Base-by-base conservation (phyloP, 768 basidiomycete species). In the Mycena vitilis region DNA sequence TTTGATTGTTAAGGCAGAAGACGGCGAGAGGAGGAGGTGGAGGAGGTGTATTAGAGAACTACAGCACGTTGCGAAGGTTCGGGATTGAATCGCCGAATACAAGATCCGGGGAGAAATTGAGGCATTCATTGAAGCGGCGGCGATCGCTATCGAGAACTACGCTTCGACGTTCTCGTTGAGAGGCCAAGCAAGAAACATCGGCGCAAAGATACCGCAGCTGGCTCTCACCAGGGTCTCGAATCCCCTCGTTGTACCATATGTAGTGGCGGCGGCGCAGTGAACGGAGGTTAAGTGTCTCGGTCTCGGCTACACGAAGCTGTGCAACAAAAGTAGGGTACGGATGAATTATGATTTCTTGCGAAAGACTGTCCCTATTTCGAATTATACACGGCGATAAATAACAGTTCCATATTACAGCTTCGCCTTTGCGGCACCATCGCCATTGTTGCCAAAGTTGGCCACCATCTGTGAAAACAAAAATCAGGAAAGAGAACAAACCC, bases 401-500 rank as follows among this genome's bases (percentile, higher is more conserved):
- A 40, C 10, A 52, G 12, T 25, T 16, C 22, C 15, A 53, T 16
- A 49, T 49, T 83, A 90, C 73, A 90, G 66, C 73, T 88, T 89
- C 22, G 89, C 81, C 79, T 88, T 89, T 2, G 30, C 30, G 30
- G 3, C 30, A 42, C 76, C 75, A 18, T 78, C 80, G 6, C 77
- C 81, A 70, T 84, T 82, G 74, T 87, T 88, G 49, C 79, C 82
- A 70, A 87, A 85, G 78, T 88, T 88, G 40, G 82, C 85, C 25
- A 85, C 79, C 69, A 86, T 76, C 82, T 84, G 23, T 36, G 12
- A 49, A 44, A 47, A 40, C 42, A 6, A 63, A 5, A 63, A 60
- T 48, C 18, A 18, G 37, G 23, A 60, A 18, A 23, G 37, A 3
- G 20, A 23, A 6, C 8, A 11, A 58, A 37, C 10, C 12, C 52